Conservation (phyloP, 2,329 filamentous ascomycete species). For the Ascochyta fabae region DNA sequence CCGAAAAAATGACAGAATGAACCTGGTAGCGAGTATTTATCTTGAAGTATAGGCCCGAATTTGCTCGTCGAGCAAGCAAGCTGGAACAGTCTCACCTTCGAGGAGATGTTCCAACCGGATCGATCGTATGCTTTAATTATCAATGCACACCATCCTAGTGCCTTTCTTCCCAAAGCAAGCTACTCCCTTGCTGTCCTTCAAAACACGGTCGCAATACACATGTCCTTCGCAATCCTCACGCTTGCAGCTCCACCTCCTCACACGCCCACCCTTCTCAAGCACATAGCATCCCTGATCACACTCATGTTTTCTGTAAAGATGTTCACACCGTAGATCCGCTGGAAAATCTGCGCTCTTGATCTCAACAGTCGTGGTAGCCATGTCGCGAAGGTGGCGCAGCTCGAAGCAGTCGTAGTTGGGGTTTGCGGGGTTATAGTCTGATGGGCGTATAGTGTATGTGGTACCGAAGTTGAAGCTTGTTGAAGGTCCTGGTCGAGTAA, state of each 20-base stretch:
- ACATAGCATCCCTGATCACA: slow-evolving; percentile 38
- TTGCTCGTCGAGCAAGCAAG: too few relatives aligned
- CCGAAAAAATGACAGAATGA: too few relatives aligned
- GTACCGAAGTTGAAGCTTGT: slow-evolving; percentile 3
- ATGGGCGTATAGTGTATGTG: slow-evolving; percentile 15
- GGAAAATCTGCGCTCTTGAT: slow-evolving; percentile 26
- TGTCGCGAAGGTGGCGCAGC: slow-evolving; percentile 17
- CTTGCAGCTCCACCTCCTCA: slow-evolving; percentile 23
- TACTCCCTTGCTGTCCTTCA: slow-evolving; percentile 14
- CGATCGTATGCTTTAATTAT: background rate
- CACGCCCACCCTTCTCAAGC: slow-evolving; percentile 32
- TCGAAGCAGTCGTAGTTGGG: slow-evolving; percentile 24
- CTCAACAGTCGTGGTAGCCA: slow-evolving; percentile 23
- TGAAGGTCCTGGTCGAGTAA: slow-evolving; percentile 18
- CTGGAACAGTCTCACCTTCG: too few relatives aligned
- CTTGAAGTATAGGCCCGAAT: too few relatives aligned
- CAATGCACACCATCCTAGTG: slow-evolving; percentile 32
- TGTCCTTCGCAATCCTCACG: slow-evolving; percentile 37
- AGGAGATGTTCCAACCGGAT: too few relatives aligned
- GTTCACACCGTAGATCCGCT: slow-evolving; percentile 29
- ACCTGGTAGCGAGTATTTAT: too few relatives aligned
- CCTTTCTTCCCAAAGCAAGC: slow-evolving; percentile 41
- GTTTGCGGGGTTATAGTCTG: slow-evolving; percentile 15
- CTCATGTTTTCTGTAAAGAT: slow-evolving; percentile 15
- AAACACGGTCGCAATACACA: slow-evolving; percentile 28